These are phyloP conservation scores for Aspergillus olivimuriae DNA, from an alignment of 495 filamentous ascomycete species.

Conservation along the genomic window DNA sequence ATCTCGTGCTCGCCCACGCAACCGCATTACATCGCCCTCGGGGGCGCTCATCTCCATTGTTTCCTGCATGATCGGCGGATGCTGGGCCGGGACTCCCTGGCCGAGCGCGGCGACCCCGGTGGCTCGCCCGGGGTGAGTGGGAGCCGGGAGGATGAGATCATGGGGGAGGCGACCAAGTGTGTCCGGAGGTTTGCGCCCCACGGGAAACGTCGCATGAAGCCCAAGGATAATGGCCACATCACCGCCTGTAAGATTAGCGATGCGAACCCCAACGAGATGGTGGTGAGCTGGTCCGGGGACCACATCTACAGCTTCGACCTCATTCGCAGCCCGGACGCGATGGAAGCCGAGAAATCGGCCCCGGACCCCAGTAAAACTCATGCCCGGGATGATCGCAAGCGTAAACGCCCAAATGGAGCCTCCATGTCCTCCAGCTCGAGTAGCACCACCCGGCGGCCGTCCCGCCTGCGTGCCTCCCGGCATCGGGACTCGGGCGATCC, in stretches of 20 bases:
- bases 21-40: slow-evolving; percentile 71
- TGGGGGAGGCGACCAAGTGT: slow-evolving; percentile 60
- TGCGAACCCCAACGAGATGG: slow-evolving; percentile 65
- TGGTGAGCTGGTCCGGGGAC: slow-evolving; percentile 72
- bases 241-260: slow-evolving; percentile 77
- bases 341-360: slow-evolving; percentile 22
- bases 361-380: slow-evolving; percentile 2
- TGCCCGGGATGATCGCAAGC: slow-evolving; percentile 36
- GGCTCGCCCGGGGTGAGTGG: slow-evolving; percentile 26
- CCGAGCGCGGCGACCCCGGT: slow-evolving; percentile 45
- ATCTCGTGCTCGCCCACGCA: slow-evolving; percentile 69
- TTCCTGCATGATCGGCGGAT: slow-evolving; percentile 73
- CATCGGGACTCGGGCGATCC: slow-evolving; percentile 28
- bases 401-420: slow-evolving; percentile 47
- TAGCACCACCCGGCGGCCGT: slow-evolving; percentile 34
- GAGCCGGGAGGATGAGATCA: slow-evolving; percentile 47
- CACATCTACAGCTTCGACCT: slow-evolving; percentile 71
- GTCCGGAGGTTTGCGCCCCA: slow-evolving; percentile 64
- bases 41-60: slow-evolving; percentile 65
- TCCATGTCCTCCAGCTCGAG: slow-evolving; percentile 42
- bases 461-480: slow-evolving; percentile 30
- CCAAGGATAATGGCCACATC: slow-evolving; percentile 58
- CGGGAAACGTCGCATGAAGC: slow-evolving; percentile 46
- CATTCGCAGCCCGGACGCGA: slow-evolving; percentile 53
- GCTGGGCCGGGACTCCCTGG: slow-evolving; percentile 54